phyloP scores from a whole-genome alignment of 1,284 basidiomycete genomes.

The Rhodotorula sp. region DNA sequence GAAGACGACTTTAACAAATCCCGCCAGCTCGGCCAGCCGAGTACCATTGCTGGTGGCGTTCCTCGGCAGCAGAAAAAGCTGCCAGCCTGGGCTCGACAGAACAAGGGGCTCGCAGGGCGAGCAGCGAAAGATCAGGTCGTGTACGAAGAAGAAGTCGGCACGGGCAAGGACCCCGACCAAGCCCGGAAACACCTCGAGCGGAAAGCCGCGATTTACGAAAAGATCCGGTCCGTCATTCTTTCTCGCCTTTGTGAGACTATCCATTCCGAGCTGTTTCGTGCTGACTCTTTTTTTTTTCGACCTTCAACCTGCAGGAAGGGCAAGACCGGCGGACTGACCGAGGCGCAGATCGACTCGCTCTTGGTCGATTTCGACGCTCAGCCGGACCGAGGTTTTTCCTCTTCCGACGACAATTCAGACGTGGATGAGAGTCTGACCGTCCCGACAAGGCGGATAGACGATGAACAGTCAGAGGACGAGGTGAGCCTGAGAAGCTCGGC shows the following conservation, averaged over 20 bases:
- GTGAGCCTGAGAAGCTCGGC: background rate
- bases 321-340: constrained; percentile 72
- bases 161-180: constrained; percentile 7
- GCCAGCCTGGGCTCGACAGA: constrained; percentile 26
- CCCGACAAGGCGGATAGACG: constrained; percentile 26
- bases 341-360: constrained; percentile 70
- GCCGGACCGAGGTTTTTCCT: constrained; percentile 57
- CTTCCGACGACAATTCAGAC: constrained; percentile 42
- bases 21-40: background rate
- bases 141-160: constrained; percentile 27
- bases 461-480: constrained; percentile 29
- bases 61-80: constrained; percentile 10
- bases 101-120: constrained; percentile 23
- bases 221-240: constrained; percentile 27
- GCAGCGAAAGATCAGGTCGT: constrained; percentile 20
- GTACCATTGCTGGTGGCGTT: background rate
- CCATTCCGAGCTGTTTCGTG: background rate
- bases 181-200: constrained; percentile 34
- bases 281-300: background rate
- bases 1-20: constrained; percentile 28
- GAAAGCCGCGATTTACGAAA: constrained; percentile 43
- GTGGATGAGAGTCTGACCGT: constrained; percentile 36
- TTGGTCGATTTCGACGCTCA: constrained; percentile 81
- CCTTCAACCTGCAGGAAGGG: constrained; percentile 56
- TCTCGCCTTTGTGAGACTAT: background rate